phyloP scores from a whole-genome alignment of 108 stramenopile species.

The Nannochloropsis granulata region DNA sequence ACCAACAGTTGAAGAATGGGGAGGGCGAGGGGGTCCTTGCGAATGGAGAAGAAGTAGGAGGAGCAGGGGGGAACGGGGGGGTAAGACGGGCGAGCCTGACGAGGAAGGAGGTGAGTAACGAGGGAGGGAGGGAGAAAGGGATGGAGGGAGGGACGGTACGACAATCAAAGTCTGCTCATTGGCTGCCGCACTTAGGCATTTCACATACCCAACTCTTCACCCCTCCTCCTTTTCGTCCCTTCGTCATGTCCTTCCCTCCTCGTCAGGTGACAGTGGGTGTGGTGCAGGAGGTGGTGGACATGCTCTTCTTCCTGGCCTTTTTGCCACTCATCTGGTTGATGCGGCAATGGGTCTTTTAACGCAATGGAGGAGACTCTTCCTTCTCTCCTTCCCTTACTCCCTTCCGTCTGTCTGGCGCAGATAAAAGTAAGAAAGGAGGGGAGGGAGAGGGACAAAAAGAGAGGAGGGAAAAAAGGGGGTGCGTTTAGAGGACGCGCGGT shows the following conservation, averaged over 20 bases:
- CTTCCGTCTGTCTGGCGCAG: not conserved
- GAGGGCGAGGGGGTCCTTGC: constrained; percentile 3
- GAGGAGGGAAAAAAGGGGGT: not conserved
- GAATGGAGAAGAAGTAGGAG: no score
- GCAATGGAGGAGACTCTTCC: no score
- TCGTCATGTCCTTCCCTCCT: not conserved
- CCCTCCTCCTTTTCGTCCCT: no score
- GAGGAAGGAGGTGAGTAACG: not conserved
- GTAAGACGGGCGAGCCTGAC: no score
- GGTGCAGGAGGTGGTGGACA: constrained; percentile 15
- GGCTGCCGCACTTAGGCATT: no score
- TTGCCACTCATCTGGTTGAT: constrained; percentile 21
- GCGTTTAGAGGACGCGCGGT: not conserved
- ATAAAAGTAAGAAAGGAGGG: not conserved
- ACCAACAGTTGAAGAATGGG: not conserved
- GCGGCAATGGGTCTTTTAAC: constrained; percentile 21
- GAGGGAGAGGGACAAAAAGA: not conserved
- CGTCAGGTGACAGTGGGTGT: not conserved
- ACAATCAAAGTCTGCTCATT: not conserved
- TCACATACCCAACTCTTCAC: no score
- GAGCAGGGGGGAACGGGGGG: not conserved
- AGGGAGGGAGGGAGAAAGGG: not conserved
- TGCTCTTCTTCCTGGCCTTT: constrained; percentile 13
- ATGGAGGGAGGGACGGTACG: not conserved
- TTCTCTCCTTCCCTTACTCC: no score